Conservation (phyloP, 495 filamentous ascomycete genomes). For the Cercophora newfieldiana region DNA sequence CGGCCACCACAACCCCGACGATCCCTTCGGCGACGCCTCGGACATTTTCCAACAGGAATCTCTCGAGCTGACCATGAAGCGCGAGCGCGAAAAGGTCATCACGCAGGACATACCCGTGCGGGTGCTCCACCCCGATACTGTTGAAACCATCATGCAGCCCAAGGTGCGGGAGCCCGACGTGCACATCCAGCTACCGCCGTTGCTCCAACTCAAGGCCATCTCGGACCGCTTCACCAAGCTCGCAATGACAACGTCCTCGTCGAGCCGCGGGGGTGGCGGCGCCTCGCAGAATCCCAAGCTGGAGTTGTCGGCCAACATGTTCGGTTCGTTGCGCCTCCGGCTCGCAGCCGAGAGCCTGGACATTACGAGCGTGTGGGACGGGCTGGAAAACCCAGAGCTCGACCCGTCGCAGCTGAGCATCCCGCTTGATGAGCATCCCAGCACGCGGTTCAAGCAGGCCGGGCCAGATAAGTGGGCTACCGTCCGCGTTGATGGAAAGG, state of each 20-base stretch:
- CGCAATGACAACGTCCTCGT: conserved; percentile 40
- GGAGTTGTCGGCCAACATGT: conserved; percentile 84
- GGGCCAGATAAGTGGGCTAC: conserved; percentile 73
- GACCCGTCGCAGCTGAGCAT: conserved; percentile 69
- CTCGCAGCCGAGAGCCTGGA: conserved; percentile 76
- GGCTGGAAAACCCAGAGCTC: conserved; percentile 78
- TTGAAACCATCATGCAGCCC: conserved; percentile 87
- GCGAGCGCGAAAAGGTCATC: conserved; percentile 78
- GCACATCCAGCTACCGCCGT: conserved; percentile 81
- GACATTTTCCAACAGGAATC: conserved; percentile 48
- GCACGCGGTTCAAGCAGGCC: conserved; percentile 62
- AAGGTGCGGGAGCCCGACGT: conserved; percentile 89
- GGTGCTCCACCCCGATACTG: conserved; percentile 74
- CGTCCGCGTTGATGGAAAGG: conserved; percentile 85
- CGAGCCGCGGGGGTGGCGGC: conserved; percentile 19
- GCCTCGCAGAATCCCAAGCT: conserved; percentile 58
- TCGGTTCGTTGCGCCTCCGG: conserved; percentile 75
- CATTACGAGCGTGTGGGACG: conserved; percentile 79
- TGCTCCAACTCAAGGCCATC: conserved; percentile 84
- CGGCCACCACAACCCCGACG: conserved; percentile 33
- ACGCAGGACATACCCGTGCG: conserved; percentile 97
- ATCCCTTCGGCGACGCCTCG: conserved; percentile 43
- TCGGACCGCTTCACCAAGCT: conserved; percentile 92
- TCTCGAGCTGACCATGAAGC: conserved; percentile 49
- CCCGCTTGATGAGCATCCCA: conserved; percentile 71